A percentile compares a stretch with the other conserved stretches of the same genome.
Evolutionary conservation across 352 stramenopile species (phyloP).

Genomic region (Phytophthora pisi): DNA sequence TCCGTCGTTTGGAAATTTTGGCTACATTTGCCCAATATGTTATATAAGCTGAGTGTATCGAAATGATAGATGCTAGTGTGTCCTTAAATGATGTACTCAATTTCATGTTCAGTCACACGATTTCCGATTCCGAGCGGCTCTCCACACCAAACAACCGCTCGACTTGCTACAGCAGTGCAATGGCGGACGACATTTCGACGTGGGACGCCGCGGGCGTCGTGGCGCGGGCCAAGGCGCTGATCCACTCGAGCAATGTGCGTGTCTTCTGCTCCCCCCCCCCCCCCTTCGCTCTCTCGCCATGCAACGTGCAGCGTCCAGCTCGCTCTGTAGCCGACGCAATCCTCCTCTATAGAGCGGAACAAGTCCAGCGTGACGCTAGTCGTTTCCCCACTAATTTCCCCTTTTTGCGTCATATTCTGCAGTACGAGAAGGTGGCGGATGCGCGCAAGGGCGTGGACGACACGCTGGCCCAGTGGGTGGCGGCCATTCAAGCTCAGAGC

Average conservation of each 20-base stretch:
- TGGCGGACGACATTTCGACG: constrained; percentile 38
- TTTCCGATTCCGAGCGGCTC: not conserved
- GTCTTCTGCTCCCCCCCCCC: constrained; percentile 6
- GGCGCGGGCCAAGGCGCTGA: constrained; percentile 67
- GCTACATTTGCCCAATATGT: not conserved
- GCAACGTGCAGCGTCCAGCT: not conserved
- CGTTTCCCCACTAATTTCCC: constrained; percentile 12
- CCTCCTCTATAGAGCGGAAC: not conserved
- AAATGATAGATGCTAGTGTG: not conserved
- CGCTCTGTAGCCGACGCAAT: constrained; percentile 13
- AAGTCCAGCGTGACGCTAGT: not conserved
- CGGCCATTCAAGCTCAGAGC: constrained; percentile 10
- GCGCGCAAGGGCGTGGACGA: constrained; percentile 60
- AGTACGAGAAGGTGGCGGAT: constrained; percentile 78
- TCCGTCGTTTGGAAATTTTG: not conserved
- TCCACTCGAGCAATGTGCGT: constrained; percentile 81
- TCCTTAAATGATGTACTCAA: not conserved
- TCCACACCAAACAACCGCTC: constrained; percentile 26
- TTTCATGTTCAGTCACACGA: not conserved
- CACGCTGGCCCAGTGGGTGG: constrained; percentile 53
- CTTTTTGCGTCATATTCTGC: constrained; percentile 2
- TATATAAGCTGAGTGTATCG: not conserved
- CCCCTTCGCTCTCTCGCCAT: constrained; percentile 2
- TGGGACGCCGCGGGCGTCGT: constrained; percentile 65
- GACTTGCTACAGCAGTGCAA: constrained; percentile 1